Evolutionary conservation across 2,329 filamentous ascomycete genomes (phyloP).

Genomic region (Magnaporthales sp.): DNA sequence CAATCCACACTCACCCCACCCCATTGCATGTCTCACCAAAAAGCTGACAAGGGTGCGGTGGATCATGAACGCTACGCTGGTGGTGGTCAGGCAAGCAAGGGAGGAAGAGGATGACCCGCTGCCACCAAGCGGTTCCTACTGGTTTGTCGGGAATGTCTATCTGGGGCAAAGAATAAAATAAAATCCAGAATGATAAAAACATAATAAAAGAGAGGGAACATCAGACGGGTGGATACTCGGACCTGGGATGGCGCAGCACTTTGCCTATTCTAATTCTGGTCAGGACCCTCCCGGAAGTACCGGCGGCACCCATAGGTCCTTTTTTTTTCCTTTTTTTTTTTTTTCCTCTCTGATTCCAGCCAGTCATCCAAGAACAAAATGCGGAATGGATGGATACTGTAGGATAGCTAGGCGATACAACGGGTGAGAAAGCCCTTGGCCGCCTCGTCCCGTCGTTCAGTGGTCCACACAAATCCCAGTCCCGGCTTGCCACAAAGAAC

Average conservation of each 20-base stretch:
- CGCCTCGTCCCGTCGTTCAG: not conserved
- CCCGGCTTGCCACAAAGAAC: not conserved
- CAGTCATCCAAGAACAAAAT: not conserved
- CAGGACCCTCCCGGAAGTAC: constrained; percentile 14
- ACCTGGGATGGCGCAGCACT: constrained; percentile 25
- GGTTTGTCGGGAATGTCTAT: constrained; percentile 5
- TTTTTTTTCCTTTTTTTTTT: not conserved
- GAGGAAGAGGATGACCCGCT: constrained; percentile 9
- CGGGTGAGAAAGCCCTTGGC: not conserved
- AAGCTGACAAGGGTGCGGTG: constrained; percentile 31
- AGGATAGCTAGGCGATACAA: not conserved
- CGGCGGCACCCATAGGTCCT: constrained; percentile 6
- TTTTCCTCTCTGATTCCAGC: not conserved
- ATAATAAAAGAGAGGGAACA: constrained; percentile 25
- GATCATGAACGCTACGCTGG: constrained; percentile 21
- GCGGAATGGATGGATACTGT: not conserved
- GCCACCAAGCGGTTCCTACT: constrained; percentile 5
- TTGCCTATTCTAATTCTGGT: constrained; percentile 29
- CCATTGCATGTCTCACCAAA: constrained; percentile 45
- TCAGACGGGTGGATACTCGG: constrained; percentile 26
- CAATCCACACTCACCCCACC: constrained; percentile 14
- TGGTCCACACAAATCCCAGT: not conserved
- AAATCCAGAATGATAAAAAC: constrained; percentile 10
- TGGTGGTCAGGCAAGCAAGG: constrained; percentile 18
- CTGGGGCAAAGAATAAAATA: constrained; percentile 9